phyloP scores from a whole-genome alignment of 1,284 basidiomycete genomes.

The Leucoagaricus sp. region DNA sequence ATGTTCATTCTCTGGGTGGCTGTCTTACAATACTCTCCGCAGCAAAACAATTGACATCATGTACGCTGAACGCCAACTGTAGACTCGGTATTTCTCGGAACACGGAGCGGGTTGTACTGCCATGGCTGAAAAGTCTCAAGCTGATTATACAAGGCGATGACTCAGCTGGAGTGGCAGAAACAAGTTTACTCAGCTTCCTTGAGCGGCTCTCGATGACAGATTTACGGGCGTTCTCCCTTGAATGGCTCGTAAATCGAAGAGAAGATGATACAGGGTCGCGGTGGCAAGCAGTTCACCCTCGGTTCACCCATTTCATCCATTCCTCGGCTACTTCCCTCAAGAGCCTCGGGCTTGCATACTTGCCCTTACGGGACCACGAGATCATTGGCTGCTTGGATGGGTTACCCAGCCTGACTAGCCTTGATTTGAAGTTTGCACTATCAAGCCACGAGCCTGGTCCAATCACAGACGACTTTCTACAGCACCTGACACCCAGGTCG shows the following conservation, averaged over 20 bases:
- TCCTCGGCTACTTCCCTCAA: conserved; percentile 27
- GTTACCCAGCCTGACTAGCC: conserved; percentile 27
- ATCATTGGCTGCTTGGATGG: conserved; percentile 31
- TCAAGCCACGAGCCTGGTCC: conserved; percentile 32
- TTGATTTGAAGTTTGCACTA: conserved; percentile 36
- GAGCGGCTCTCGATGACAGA: conserved; percentile 10
- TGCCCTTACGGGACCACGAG: conserved; percentile 36
- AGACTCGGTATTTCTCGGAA: conserved; percentile 17
- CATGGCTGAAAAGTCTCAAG: conserved; percentile 25
- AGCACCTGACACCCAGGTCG: conserved; percentile 19
- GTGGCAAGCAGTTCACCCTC: conserved; percentile 27
- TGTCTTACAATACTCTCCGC: conserved; percentile 33
- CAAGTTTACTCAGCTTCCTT: conserved; percentile 28
- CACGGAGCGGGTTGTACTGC: conserved; percentile 14
- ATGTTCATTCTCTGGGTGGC: conserved; percentile 34
- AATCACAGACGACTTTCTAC: conserved; percentile 33
- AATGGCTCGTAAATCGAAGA: conserved; percentile 30
- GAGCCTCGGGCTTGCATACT: conserved; percentile 34
- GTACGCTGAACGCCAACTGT: conserved; percentile 34
- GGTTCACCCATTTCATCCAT: conserved; percentile 32
- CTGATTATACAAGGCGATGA: conserved; percentile 31
- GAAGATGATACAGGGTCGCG: conserved; percentile 8
- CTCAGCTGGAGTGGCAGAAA: conserved; percentile 16
- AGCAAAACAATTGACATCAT: conserved; percentile 29
- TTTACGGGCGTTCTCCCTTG: conserved; percentile 30